Evolutionary conservation across 306 rosid genomes (phyloP).

Genomic region (Lablab purpureus): DNA sequence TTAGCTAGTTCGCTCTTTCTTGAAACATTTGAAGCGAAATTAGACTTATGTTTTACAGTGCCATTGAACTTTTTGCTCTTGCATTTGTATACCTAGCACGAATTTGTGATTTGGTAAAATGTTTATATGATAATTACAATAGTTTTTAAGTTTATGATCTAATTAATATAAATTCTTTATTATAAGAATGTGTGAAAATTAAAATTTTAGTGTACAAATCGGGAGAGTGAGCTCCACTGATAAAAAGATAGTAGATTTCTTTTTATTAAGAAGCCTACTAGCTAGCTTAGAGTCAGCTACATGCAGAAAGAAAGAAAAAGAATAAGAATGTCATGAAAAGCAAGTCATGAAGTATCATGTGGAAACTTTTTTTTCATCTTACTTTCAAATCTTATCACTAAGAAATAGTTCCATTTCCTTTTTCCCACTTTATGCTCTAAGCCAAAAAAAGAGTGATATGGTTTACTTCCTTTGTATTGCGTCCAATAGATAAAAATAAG

Average conservation of each 20-base stretch:
- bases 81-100: neutral
- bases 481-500: neutral
- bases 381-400: constrained; percentile 16
- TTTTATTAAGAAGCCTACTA: neutral
- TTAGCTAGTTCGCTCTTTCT: constrained; percentile 1
- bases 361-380: constrained; percentile 37
- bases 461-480: neutral
- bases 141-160: neutral
- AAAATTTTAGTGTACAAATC: neutral
- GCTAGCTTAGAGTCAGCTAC: constrained; percentile 10
- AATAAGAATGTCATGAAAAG: constrained; percentile 27
- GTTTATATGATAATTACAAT: neutral
- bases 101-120: neutral
- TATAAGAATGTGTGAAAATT: neutral
- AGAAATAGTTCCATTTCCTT: constrained; percentile 23
- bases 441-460: neutral
- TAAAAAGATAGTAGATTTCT: neutral
- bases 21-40: constrained; percentile 4
- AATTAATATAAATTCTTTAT: neutral
- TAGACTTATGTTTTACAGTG: constrained; percentile 20
- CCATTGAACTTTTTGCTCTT: neutral
- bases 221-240: neutral
- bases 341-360: constrained; percentile 34
- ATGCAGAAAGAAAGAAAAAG: constrained; percentile 41
- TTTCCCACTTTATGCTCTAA: neutral